Base-by-base conservation (phyloP, 106 monocot genomes). In the Dendrobium officinale region DNA sequence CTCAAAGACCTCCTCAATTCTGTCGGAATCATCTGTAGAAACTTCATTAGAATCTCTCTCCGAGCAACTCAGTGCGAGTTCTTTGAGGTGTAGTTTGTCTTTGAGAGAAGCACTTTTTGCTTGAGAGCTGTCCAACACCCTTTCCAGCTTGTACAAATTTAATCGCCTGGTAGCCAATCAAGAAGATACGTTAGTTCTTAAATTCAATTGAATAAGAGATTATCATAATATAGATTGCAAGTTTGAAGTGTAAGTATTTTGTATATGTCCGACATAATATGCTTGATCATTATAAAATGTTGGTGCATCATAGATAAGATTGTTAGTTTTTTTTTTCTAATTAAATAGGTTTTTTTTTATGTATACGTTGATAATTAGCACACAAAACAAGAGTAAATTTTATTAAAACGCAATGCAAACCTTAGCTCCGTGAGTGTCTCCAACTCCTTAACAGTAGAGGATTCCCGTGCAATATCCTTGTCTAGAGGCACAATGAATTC, bases 1-100 rank as follows among this genome's bases (percentile, higher is more conserved):
- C 56, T 85, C 81, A 27, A 81, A 81, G 16, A 78, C 59, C 44
- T 81, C 72, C 44, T 56, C 26, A 5, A 58, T 85, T 72, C 1
- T 77, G 6, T 10, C 47, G 7, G n/a, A 59, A 16, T 6, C 72
- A 8, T 85, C 78, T 18, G 3, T 37, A 37, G 13, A 70, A 8
- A 26, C n/a, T 27, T 4, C 3, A 33, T 17, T n/a, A 51, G 41
- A 17, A 48, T 29, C 42, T 8, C 6, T 10, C 6, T 9, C 1
- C 27, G 67, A 26, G 77, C 77, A 72, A 9, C 26, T 5, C 43
- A 85, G 33, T 7, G 11, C 19, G 9, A 81, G 78, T 0, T 59
- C 1, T 19, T 11, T 15, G 4, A 85, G 81, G 40, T 78, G 55
- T 0, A 10, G 5, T n/a, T 81, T 78, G 55, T 49, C 26, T 64